Evolutionary conservation across 768 basidiomycete genomes (phyloP), one percentile per base, ranked within the genome.

Genomic region (Pleurotus giganteus): DNA sequence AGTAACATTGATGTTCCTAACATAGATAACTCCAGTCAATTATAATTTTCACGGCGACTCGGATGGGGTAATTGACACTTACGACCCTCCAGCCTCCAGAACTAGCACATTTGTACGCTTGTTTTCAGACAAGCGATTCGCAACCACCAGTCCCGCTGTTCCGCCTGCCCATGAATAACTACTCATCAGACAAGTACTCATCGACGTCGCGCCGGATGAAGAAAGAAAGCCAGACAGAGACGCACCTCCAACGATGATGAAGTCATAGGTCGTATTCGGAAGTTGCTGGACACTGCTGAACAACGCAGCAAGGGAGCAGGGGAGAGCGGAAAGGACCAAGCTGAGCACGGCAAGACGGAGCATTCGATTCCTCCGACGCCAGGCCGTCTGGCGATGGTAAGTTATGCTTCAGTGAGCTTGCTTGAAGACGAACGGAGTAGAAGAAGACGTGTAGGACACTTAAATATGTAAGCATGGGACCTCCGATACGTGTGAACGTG

Each of bases 201-300:
- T n/a, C n/a, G n/a, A n/a, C n/a, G n/a, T n/a, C 39, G 12, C 39
- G 21, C 34, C 21, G 13, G 17, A 47, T 15, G 45, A 37, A 11
- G 29, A 7, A 34, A 12, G 12, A 26, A 32, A 12, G 23, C 11
- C 15, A 26, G 19, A 47, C 29, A 47, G 9, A 11, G 11, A 5
- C 49, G 5, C 24, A 57, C 55, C 55, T 41, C 55, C 55, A 13
- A 57, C 49, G 39, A 57, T 43, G 29, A 57, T 46, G 34, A 57
- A 57, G 36, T 57, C 55, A 28, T 52, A 57, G 9, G 55, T 39
- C 4, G 28, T 43, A 15, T 29, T 29, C n/a, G 52, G 37, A 12
- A 53, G 23, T 27, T 53, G 34, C 7, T 11, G 19, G 4, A 24
- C 32, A 51, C 36, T 23, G 13, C 29, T 24, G 49, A 36, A 51